These are phyloP conservation scores for Medicago lupulina DNA, from an alignment of 306 rosid species.

Conservation along the genomic window DNA sequence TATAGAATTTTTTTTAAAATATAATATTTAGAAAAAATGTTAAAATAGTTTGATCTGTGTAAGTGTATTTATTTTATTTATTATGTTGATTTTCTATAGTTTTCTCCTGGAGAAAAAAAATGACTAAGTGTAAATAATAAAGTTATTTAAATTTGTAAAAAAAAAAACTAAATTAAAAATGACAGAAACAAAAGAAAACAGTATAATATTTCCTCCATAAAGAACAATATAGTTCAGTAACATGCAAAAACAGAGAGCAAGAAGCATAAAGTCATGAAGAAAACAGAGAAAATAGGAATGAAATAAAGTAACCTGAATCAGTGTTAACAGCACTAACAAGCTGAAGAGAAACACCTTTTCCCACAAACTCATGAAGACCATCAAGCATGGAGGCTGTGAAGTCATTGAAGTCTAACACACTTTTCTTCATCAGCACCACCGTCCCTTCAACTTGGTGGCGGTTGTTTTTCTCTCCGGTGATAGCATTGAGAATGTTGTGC, in stretches of 20 bases:
- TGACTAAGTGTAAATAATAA: no score
- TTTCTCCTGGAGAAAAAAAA: no score
- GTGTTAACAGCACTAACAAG: conserved; percentile 63
- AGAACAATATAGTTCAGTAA: neutral
- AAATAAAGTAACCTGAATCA: conserved; percentile 53
- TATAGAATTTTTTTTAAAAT: no score
- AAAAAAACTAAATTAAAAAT: no score
- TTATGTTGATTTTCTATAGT: no score
- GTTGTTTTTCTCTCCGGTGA: neutral
- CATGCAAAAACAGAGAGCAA: no score
- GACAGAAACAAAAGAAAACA: neutral
- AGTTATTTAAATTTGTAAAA: no score
- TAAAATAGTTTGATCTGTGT: no score
- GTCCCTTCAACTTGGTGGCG: conserved; percentile 54
- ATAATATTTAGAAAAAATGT: no score
- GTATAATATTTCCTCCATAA: neutral
- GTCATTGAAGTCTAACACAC: conserved; percentile 76
- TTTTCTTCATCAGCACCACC: conserved; percentile 78
- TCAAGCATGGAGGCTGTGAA: conserved; percentile 58
- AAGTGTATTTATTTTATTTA: no score
- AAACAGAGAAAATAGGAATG: neutral
- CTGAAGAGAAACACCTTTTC: conserved; percentile 58
- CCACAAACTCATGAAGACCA: conserved; percentile 62
- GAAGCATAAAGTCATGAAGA: no score
- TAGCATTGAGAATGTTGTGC: conserved; percentile 4